These are phyloP conservation scores for Phytopythium oedochilum DNA, from an alignment of 352 stramenopile genomes.

Conservation along the genomic window DNA sequence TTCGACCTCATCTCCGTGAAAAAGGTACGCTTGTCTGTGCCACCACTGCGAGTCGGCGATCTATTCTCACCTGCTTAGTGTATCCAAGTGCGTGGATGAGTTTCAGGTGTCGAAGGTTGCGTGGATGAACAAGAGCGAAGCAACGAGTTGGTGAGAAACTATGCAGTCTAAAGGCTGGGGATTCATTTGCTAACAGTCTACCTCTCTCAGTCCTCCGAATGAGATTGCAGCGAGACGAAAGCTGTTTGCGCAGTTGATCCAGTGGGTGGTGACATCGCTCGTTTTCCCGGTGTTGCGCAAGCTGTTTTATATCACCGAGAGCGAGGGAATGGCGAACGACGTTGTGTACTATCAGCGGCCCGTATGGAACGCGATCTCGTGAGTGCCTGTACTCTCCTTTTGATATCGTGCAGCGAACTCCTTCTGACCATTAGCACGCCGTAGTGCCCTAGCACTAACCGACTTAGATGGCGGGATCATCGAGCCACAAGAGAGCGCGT, in stretches of 20 bases:
- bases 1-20: conserved; percentile 53
- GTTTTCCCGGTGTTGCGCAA: conserved; percentile 57
- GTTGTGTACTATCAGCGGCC: conserved; percentile 61
- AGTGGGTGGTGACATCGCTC: conserved; percentile 35
- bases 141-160: conserved; percentile 22
- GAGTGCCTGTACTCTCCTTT: conserved; percentile 19
- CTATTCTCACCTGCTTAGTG: neutral
- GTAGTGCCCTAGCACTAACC: conserved; percentile 27
- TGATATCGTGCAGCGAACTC: neutral
- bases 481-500: conserved; percentile 8
- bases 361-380: conserved; percentile 66
- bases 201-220: conserved; percentile 37
- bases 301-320: conserved; percentile 74
- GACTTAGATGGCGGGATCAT: conserved; percentile 47
- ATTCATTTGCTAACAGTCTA: neutral
- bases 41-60: too few species aligned
- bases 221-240: conserved; percentile 39
- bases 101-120: conserved; percentile 36
- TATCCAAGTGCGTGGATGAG: conserved; percentile 26
- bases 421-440: too few species aligned
- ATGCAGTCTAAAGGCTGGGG: neutral
- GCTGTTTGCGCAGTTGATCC: conserved; percentile 35
- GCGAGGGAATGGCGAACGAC: conserved; percentile 62
- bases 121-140: conserved; percentile 27
- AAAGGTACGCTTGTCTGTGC: conserved; percentile 39